Percentiles rank a stretch among this genome's conserved stretches.
phyloP scores from a whole-genome alignment of 306 rosid species.

The Quercus rubra region DNA sequence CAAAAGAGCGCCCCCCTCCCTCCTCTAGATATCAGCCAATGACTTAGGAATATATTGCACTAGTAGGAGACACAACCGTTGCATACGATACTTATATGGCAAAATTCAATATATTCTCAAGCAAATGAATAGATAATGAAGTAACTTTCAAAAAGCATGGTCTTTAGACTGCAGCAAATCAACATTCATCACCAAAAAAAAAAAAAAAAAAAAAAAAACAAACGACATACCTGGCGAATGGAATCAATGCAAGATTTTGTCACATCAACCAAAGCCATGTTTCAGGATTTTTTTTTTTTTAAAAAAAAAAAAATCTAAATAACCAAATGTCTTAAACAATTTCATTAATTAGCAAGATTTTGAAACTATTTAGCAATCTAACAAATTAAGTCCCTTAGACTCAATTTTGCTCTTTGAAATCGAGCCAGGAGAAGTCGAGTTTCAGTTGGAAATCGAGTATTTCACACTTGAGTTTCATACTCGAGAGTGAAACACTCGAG shows the following conservation, averaged over 20 bases:
- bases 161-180: background rate
- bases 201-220: background rate
- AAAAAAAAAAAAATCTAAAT: no score
- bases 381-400: no score
- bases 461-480: no score
- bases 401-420: no score
- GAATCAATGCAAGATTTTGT: conserved; percentile 71
- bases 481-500: no score
- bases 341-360: no score
- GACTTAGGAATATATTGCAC: no score
- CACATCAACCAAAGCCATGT: conserved; percentile 74
- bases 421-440: no score
- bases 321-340: no score
- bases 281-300: background rate
- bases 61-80: background rate
- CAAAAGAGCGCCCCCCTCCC: no score
- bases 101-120: background rate
- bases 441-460: no score
- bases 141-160: background rate
- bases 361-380: no score
- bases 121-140: background rate
- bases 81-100: background rate
- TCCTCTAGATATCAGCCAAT: background rate
- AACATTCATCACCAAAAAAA: background rate
- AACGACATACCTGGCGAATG: conserved; percentile 50